Base-by-base conservation (phyloP, 768 basidiomycete genomes). In the Clavaria fumosa region DNA sequence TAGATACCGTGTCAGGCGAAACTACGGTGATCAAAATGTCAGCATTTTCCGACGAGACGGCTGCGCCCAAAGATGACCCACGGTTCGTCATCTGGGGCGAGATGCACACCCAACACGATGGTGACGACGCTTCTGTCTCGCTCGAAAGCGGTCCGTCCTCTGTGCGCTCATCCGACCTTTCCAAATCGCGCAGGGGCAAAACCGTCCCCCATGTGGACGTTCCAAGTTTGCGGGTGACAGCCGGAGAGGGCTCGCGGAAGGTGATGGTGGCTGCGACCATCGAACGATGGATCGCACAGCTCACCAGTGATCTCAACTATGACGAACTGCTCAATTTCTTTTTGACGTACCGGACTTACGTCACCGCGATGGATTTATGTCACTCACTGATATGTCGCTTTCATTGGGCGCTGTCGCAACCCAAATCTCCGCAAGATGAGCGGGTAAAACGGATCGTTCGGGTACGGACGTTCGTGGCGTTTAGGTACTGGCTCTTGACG, bases 1-100 rank as follows among this genome's bases (percentile, higher is more conserved):
- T 85, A 18, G 64, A 69, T 4, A 58, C 67, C 0, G 72, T 70
- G 30, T 58, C 64, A 4, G 63, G 63, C 7, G 70, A 69, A 31
- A 73, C 75, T 22, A 73, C 75, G 2, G 78, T 83, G 20, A 76
- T 83, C 55, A 77, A 72, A 52, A 61, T 88, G 50, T 79, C 78
- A 1, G 53, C 83, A 10, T 66, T 70, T 18, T 53, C 70, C 0
- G 77, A 81, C 23, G 72, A 78, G 39, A 71, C 67, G 20, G 74
- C 76, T 10, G 70, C 78, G 1, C 85, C 85, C 5, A 70, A 77
- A 10, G 80, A 90, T 45, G 89, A 95, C 47, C 86, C 89, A 11
- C 71, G 88, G 0, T 91, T 91, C 50, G 84, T 89, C 24, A 75
- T 93, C 5, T 95, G 89, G 89, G 88, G 84, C 19, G 72, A 76